Conservation (phyloP, 192 early-diverging fungal species). For the Geranomyces variabilis region DNA sequence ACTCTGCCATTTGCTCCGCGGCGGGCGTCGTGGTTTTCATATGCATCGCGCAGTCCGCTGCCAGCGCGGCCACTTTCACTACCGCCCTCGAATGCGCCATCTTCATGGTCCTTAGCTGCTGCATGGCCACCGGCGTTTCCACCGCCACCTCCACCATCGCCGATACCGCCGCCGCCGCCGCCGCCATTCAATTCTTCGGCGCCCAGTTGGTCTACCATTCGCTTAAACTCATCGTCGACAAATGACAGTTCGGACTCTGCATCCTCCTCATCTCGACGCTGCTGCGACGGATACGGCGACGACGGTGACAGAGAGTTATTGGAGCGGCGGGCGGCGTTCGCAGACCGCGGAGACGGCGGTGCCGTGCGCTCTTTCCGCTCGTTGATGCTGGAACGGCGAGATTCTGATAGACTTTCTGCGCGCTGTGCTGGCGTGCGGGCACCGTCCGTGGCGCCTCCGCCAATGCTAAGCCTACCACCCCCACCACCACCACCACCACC, state of each 20-base stretch:
- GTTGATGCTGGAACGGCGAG: background rate
- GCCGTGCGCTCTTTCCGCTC: background rate
- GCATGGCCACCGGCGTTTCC: too few relatives aligned
- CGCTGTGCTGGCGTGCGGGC: background rate
- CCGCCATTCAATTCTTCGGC: slow-evolving; percentile 5
- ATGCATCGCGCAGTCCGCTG: too few relatives aligned
- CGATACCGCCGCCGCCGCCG: too few relatives aligned
- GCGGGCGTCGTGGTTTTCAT: too few relatives aligned
- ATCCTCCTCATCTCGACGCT: slow-evolving; percentile 6
- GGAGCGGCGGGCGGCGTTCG: background rate
- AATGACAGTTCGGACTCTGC: slow-evolving; percentile 6
- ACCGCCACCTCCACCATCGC: background rate
- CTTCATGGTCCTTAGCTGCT: too few relatives aligned
- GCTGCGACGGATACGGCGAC: background rate
- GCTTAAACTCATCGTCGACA: slow-evolving; percentile 10
- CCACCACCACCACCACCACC: too few relatives aligned
- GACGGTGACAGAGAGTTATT: background rate
- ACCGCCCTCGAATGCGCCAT: too few relatives aligned
- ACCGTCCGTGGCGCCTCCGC: background rate
- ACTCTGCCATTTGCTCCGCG: too few relatives aligned
- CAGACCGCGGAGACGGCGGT: too few relatives aligned
- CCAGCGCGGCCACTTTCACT: too few relatives aligned
- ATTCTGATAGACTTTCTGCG: background rate
- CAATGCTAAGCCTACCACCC: too few relatives aligned
- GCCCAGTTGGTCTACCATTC: slow-evolving; percentile 5